phyloP scores from a whole-genome alignment of 768 basidiomycete species.

The Tulasnella sp. region DNA sequence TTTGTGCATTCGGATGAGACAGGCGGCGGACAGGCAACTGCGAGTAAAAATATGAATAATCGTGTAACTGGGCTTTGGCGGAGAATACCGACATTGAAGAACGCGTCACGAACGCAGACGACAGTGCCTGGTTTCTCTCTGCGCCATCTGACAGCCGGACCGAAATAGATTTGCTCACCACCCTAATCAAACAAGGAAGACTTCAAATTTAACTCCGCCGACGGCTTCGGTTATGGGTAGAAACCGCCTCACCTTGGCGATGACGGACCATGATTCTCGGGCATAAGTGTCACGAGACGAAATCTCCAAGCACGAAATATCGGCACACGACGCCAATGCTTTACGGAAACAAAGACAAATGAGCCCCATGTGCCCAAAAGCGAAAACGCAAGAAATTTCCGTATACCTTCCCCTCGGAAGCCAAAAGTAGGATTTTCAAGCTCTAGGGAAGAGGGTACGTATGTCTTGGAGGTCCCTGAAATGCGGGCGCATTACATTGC shows the following conservation, averaged over 20 bases:
- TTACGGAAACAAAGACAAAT: neutral
- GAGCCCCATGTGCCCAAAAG: neutral
- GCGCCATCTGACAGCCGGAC: conserved; percentile 67
- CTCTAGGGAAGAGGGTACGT: conserved; percentile 43
- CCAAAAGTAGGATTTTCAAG: conserved; percentile 60
- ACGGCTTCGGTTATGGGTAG: neutral
- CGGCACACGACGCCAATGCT: conserved; percentile 81
- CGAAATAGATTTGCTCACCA: conserved; percentile 57
- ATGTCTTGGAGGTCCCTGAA: conserved; percentile 67
- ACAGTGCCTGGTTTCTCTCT: conserved; percentile 68
- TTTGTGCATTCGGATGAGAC: conserved; percentile 52
- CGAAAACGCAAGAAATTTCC: neutral
- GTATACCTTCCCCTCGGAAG: conserved; percentile 87
- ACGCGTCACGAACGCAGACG: conserved; percentile 79
- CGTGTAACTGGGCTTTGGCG: neutral
- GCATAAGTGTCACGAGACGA: conserved; percentile 61
- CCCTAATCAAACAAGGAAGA: conserved; percentile 38
- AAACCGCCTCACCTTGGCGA: conserved; percentile 53
- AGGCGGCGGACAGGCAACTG: conserved; percentile 75
- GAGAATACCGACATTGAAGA: conserved; percentile 61
- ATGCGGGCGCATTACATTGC: neutral
- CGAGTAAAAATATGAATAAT: neutral
- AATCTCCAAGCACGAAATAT: conserved; percentile 74
- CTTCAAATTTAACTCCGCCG: neutral
- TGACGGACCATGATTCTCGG: conserved; percentile 62